Base-by-base conservation (phyloP, 768 basidiomycete species). In the Galerina sulciceps region DNA sequence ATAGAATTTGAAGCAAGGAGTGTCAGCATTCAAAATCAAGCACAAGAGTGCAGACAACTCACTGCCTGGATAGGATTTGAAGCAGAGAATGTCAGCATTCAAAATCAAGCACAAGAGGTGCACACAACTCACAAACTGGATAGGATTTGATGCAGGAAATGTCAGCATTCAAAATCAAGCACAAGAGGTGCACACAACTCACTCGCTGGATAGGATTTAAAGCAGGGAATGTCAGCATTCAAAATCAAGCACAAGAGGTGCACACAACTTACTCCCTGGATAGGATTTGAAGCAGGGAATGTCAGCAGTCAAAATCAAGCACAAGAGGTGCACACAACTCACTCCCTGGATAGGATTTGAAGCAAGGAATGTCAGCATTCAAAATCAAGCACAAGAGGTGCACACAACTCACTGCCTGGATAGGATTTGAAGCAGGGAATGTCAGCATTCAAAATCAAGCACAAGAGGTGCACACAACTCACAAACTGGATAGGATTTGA, bases 131-230 rank as follows among this genome's bases (percentile, higher is more conserved):
- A 51, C 40, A 17, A 13, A 4, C 48, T 42, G 47, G 13, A 35
- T 31, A 35, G n/a, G 41, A 50, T 22, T 26, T 34, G 31, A 47
- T 47, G 22, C 22, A 22, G 10, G 46, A 20, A 47, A 47, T 31
- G n/a, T 47, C 22, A 47, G 46, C 49, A 51, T 36, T 37, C 35
- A 18, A 51, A 51, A 37, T 51, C 49, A 11, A 51, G 49, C 49
- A 36, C 10, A 51, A 14, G 15, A 37, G 31, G 5, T 37, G 35
- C 15, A 36, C 34, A 51, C 35, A 37, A 51, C 49, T 51, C 49
- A 51, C 49, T 34, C 6, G 1, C 49, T 43, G 40, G n/a, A 40
- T 23, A 18, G n/a, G 46, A 47, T 23, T 47, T 47, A 2, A 47
- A 23, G 22, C 10, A 23, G 10, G 20, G 11, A 47, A 23, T 36